phyloP scores from a whole-genome alignment of 306 rosid genomes.

The Medicago arabica region DNA sequence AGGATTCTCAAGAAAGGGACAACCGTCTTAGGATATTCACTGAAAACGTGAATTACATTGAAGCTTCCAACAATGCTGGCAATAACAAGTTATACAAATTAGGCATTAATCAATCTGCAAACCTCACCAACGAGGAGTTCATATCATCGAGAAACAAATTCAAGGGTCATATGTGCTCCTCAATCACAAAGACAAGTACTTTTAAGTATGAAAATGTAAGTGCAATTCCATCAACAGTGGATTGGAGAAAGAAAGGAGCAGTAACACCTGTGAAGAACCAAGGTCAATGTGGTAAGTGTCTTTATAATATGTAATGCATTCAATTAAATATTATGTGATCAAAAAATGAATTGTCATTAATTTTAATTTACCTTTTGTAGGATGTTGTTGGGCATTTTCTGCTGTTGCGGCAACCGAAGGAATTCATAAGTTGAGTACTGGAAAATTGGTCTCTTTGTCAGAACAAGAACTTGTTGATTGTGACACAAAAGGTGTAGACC shows the following conservation, averaged over 20 bases:
- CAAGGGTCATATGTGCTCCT: constrained; percentile 49
- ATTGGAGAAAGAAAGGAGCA: constrained; percentile 53
- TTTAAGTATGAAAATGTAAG: constrained; percentile 48
- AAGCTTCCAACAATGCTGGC: constrained; percentile 39
- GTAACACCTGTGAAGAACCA: constrained; percentile 57
- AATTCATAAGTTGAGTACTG: constrained; percentile 37
- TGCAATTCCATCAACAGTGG: constrained; percentile 33
- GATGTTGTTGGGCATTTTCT: constrained; percentile 61
- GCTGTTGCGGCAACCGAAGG: constrained; percentile 60
- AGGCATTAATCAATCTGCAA: constrained; percentile 45
- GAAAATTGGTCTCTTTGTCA: constrained; percentile 42
- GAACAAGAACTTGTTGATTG: constrained; percentile 65
- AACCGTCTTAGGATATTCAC: constrained; percentile 37
- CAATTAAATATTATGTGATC: background rate
- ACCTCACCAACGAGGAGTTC: constrained; percentile 58
- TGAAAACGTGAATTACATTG: constrained; percentile 43
- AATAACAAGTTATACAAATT: constrained; percentile 45
- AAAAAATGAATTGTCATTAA: background rate
- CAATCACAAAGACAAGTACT: constrained; percentile 16
- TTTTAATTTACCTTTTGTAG: constrained; percentile 26
- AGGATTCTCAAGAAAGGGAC: constrained; percentile 23
- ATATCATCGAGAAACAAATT: constrained; percentile 45
- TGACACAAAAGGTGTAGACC: constrained; percentile 45
- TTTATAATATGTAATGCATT: background rate
- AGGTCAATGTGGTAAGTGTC: constrained; percentile 48